Base-by-base conservation (phyloP, 345 rosid species). In the Hevea brasiliensis region DNA sequence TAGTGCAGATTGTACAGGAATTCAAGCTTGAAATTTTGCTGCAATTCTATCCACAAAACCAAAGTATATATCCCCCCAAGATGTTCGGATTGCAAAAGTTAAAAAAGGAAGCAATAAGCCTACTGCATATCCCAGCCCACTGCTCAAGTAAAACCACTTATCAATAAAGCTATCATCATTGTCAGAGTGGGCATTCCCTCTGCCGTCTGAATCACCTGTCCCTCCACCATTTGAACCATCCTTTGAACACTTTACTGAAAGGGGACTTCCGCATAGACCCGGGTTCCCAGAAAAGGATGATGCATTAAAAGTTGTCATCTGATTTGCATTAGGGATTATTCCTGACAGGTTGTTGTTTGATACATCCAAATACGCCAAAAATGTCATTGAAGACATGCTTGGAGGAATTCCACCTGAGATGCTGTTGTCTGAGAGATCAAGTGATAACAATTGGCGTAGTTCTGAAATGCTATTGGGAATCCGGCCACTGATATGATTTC, bases 371-470 rank as follows among this genome's bases (percentile, higher is more conserved):
- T 77, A 81, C 11, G 77, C 72, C 58, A 82, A 40, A 64, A 76
- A 86, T 2, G 86, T 59, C 37, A 86, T 1, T 12, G 79, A 65
- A 3, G 85, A 24, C 72, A 87, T 51, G 78, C 74, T 73, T 26
- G 77, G 17, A 21, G 89, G 91, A 61, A 84, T 82, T 56, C 71
- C 47, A 65, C 87, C 85, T 2, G 84, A 81, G 7, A 85, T 73
- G 18, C 27, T 58, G 55, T 85, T 87, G 60, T 75, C 75, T 57
- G 88, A 84, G 57, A 87, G 84, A 79, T 83, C 88, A 48, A 87
- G 85, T 15, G 88, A 85, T 21, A 70, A 35, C 70, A 87, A 54
- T 47, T 83, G 83, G 29, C 20, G 73, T 77, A 87, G 32, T 27
- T 37, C 53, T 2, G 84, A 83, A 48, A 87, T 77, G 63, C 72